Conservation (phyloP, 2,329 filamentous ascomycete species). For the Teratosphaeria gauchensis region DNA sequence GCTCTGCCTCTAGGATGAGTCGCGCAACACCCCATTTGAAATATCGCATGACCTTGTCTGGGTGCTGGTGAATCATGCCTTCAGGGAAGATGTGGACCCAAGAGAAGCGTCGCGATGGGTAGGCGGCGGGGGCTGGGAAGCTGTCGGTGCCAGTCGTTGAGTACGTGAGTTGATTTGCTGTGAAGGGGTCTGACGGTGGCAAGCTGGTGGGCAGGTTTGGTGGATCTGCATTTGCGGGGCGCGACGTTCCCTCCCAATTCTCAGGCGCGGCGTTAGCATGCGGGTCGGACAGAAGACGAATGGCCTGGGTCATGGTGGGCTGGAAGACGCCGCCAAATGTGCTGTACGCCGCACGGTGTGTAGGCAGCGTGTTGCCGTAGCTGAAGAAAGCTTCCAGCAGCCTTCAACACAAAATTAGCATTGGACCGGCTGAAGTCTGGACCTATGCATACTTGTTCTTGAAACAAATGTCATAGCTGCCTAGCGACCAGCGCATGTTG, state of each 20-base stretch:
- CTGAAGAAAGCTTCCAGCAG: conserved; percentile 69
- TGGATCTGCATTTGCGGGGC: neutral
- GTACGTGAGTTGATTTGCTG: conserved; percentile 45
- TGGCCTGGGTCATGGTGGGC: conserved; percentile 74
- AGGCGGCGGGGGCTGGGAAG: conserved; percentile 63
- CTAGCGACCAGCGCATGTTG: conserved; percentile 80
- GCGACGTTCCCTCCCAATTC: neutral
- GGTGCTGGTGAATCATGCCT: conserved; percentile 83
- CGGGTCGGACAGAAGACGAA: conserved; percentile 63
- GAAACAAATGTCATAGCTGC: conserved; percentile 93
- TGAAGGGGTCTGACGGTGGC: conserved; percentile 46
- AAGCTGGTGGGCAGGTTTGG: conserved; percentile 3
- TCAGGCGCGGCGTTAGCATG: conserved; percentile 7
- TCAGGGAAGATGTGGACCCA: conserved; percentile 98
- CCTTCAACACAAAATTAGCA: conserved; percentile 34
- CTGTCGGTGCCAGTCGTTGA: conserved; percentile 57
- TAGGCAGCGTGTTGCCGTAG: conserved; percentile 81
- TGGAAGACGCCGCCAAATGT: conserved; percentile 78
- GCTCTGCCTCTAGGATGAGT: conserved; percentile 80
- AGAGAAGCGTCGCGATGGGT: conserved; percentile 56
- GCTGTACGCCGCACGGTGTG: conserved; percentile 72
- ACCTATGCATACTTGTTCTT: conserved; percentile 58
- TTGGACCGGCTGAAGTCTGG: neutral
- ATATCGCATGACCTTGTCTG: conserved; percentile 72
- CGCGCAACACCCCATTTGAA: conserved; percentile 97